Evolutionary conservation across 306 rosid species (phyloP).

Genomic region (Sphenostylis stenocarpa): DNA sequence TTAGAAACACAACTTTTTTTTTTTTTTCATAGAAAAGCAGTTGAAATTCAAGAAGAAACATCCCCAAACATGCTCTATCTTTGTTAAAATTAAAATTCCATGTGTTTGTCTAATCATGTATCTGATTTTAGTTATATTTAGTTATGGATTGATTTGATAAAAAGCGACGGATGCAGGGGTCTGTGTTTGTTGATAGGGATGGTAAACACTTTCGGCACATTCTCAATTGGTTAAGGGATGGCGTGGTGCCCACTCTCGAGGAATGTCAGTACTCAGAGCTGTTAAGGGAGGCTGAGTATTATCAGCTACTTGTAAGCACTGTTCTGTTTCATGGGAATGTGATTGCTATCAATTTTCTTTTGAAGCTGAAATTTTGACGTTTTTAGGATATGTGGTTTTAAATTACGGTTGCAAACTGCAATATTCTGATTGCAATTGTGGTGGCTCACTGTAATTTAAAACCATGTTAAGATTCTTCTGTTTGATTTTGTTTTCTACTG

Average conservation of each 20-base stretch:
- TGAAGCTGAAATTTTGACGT: background rate
- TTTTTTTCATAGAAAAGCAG: too few relatives aligned
- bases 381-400: background rate
- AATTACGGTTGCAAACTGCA: background rate
- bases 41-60: too few relatives aligned
- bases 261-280: constrained; percentile 64
- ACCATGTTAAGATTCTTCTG: background rate
- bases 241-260: constrained; percentile 66
- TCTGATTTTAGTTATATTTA: background rate
- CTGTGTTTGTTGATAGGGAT: constrained; percentile 84
- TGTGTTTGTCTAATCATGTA: background rate
- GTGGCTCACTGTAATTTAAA: background rate
- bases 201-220: constrained; percentile 89
- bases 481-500: constrained; percentile 11
- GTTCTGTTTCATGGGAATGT: background rate
- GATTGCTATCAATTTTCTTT: constrained; percentile 3
- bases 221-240: constrained; percentile 94
- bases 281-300: constrained; percentile 86
- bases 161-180: constrained; percentile 57
- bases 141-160: background rate
- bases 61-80: background rate
- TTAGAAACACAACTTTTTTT: too few relatives aligned
- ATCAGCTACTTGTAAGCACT: constrained; percentile 75
- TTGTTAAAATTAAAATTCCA: background rate
- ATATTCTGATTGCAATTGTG: background rate